Conservation (phyloP, 108 stramenopile species). For the Skeletonema menzelii region DNA sequence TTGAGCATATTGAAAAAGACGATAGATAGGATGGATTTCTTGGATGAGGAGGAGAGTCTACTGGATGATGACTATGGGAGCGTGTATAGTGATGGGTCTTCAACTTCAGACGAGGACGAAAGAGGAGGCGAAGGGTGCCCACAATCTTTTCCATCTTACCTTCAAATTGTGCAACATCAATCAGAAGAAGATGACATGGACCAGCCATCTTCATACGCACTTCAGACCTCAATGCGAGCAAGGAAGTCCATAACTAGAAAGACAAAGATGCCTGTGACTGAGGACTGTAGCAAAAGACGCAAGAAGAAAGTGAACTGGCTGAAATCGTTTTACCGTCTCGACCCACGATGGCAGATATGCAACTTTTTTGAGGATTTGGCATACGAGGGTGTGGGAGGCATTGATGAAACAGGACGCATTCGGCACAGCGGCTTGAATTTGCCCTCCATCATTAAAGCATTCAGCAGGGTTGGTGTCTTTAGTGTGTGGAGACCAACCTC, state of each 20-base stretch:
- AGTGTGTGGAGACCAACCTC: no score
- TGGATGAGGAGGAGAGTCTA: no score
- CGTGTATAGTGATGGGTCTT: no score
- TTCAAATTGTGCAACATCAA: no score
- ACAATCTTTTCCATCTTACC: no score
- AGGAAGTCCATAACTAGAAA: background rate
- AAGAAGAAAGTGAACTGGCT: slow-evolving; percentile 23
- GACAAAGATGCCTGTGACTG: background rate
- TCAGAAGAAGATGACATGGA: background rate
- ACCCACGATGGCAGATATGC: no score
- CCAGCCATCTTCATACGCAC: background rate
- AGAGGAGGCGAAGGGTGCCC: no score
- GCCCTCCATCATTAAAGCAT: background rate
- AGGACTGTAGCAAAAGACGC: background rate
- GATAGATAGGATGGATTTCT: background rate
- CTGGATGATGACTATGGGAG: background rate
- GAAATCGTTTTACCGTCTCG: slow-evolving; percentile 20
- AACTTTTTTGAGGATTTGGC: slow-evolving; percentile 51
- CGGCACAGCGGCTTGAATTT: background rate
- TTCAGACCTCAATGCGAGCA: background rate
- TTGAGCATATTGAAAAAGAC: background rate
- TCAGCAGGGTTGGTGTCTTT: background rate
- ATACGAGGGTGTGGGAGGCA: background rate
- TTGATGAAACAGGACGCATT: background rate
- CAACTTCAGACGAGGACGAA: no score